Evolutionary conservation across 1,284 basidiomycete species (phyloP).

Genomic region (Ganoderma lingzhi): DNA sequence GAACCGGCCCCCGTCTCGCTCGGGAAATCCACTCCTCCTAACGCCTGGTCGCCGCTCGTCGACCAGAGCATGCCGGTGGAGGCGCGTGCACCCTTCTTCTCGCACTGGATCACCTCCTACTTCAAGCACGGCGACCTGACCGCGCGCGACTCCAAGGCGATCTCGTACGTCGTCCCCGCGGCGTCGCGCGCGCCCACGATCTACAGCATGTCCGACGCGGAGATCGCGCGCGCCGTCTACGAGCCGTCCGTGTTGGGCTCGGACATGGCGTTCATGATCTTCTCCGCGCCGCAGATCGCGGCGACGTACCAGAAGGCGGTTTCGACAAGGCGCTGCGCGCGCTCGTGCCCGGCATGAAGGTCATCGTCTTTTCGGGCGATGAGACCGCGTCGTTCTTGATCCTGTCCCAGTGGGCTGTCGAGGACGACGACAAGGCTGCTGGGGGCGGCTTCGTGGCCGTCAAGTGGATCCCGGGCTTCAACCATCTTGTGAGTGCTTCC

Average conservation of each 20-base stretch:
- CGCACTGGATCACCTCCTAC: slow-evolving; percentile 44
- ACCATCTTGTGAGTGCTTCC: slow-evolving; percentile 10
- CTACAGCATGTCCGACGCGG: slow-evolving; percentile 31
- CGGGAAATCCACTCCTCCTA: slow-evolving; percentile 32
- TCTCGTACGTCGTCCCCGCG: slow-evolving; percentile 33
- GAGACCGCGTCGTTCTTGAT: slow-evolving; percentile 5
- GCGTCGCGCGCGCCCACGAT: slow-evolving; percentile 31
- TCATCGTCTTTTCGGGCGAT: slow-evolving; percentile 1
- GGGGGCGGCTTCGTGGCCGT: slow-evolving; percentile 3
- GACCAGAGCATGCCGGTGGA: slow-evolving; percentile 34
- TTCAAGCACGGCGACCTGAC: slow-evolving; percentile 46
- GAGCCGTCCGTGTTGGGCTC: slow-evolving; percentile 10
- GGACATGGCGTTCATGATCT: slow-evolving; percentile 29
- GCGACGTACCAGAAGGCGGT: slow-evolving; percentile 6
- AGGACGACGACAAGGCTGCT: slow-evolving; percentile 5
- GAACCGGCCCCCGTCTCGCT: slow-evolving; percentile 39
- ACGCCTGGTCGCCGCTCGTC: slow-evolving; percentile 32
- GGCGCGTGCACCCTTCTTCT: slow-evolving; percentile 32
- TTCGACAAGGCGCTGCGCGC: slow-evolving; percentile 4
- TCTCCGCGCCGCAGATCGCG: slow-evolving; percentile 3
- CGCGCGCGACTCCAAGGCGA: slow-evolving; percentile 34
- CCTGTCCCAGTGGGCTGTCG: neutral
- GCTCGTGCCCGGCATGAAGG: neutral
- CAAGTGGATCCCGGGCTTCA: slow-evolving; percentile 9
- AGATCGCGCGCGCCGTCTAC: slow-evolving; percentile 16